Evolutionary conservation across 1,284 basidiomycete species (phyloP).

Genomic region (Heterobasidion parviporum): DNA sequence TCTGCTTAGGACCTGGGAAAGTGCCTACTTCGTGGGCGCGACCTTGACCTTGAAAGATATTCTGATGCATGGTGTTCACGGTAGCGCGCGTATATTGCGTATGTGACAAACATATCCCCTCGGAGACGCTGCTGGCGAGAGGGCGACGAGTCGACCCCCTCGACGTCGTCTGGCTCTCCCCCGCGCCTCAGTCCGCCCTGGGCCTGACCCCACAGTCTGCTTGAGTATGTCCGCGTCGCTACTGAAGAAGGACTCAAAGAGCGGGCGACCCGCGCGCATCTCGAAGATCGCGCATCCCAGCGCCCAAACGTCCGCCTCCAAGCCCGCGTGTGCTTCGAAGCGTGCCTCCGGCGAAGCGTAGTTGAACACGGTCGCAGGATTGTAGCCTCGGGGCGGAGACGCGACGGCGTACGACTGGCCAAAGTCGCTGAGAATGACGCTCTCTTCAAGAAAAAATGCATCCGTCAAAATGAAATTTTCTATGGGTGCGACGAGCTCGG

Average conservation of each 20-base stretch:
- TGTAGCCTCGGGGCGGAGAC: constrained; percentile 17
- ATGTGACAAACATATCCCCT: too few relatives aligned
- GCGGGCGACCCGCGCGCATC: constrained; percentile 25
- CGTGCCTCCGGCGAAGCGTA: constrained; percentile 25
- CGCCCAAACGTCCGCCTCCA: constrained; percentile 26
- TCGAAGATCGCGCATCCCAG: constrained; percentile 29
- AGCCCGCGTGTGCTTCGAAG: constrained; percentile 19
- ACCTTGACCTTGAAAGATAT: too few relatives aligned
- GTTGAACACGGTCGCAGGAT: constrained; percentile 20
- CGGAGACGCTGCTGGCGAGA: too few relatives aligned
- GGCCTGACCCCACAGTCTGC: background rate
- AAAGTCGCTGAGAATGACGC: constrained; percentile 23
- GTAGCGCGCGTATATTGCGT: too few relatives aligned
- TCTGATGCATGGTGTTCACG: too few relatives aligned
- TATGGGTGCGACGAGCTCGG: constrained; percentile 19
- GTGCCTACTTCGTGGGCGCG: too few relatives aligned
- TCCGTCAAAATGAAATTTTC: constrained; percentile 13
- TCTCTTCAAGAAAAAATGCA: constrained; percentile 20
- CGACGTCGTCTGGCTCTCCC: too few relatives aligned
- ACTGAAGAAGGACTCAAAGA: constrained; percentile 26
- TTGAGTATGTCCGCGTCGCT: constrained; percentile 14
- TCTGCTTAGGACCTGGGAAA: too few relatives aligned
- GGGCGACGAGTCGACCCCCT: too few relatives aligned
- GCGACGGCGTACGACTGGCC: constrained; percentile 22
- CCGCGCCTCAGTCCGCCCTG: too few relatives aligned